phyloP scores from a whole-genome alignment of 1,284 basidiomycete genomes.

The Fomes fomentarius region DNA sequence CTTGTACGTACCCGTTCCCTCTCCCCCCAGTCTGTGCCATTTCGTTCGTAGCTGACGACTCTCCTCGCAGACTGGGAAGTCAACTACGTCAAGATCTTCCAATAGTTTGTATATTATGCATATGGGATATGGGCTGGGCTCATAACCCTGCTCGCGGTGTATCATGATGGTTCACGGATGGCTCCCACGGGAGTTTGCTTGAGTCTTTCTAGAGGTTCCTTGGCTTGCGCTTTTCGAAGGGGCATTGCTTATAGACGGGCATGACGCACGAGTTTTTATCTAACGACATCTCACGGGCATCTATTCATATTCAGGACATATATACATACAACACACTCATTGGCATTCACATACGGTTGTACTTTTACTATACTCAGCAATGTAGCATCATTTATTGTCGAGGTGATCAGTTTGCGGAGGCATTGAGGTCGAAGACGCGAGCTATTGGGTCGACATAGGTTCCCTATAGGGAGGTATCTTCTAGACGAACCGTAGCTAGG shows the following conservation, averaged over 20 bases:
- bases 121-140: not conserved
- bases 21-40: not conserved
- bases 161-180: no score
- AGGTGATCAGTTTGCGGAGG: no score
- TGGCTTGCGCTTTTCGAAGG: not conserved
- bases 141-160: no score
- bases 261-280: not conserved
- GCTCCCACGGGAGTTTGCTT: not conserved
- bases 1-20: conserved; percentile 61
- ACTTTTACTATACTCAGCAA: conserved; percentile 3
- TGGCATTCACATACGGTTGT: no score
- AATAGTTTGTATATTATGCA: conserved; percentile 27
- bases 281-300: conserved; percentile 9
- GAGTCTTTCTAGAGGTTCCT: not conserved
- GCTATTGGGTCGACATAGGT: no score
- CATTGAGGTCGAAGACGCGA: no score
- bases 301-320: no score
- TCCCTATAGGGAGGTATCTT: no score
- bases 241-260: not conserved
- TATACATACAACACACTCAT: no score
- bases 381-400: conserved; percentile 5
- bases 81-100: conserved; percentile 69
- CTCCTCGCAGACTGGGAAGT: conserved; percentile 72
- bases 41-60: conserved; percentile 1
- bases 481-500: not conserved